phyloP scores from a whole-genome alignment of 1,284 basidiomycete genomes.

The Fomitopsis pinicola region DNA sequence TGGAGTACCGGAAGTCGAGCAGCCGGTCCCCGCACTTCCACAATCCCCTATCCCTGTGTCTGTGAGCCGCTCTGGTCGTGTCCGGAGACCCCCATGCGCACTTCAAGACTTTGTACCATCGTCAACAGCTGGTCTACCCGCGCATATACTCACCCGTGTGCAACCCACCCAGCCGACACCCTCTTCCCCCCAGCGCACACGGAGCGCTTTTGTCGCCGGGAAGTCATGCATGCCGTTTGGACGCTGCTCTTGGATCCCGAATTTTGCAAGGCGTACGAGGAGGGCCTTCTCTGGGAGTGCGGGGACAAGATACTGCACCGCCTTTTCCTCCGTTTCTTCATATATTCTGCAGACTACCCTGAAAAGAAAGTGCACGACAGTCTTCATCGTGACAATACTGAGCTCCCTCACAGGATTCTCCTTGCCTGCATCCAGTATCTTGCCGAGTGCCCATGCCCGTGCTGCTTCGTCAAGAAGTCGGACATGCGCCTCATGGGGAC shows the following conservation, averaged over 20 bases:
- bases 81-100: neutral
- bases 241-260: conserved; percentile 19
- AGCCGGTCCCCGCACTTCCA: too few relatives aligned
- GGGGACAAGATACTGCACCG: conserved; percentile 9
- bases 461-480: conserved; percentile 20
- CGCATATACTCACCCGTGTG: neutral
- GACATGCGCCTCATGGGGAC: conserved; percentile 12
- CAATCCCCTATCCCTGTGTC: neutral
- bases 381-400: conserved; percentile 3
- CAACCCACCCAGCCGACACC: neutral
- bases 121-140: neutral
- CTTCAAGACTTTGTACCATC: neutral
- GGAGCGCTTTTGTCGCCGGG: conserved; percentile 16
- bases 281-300: conserved; percentile 23
- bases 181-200: neutral
- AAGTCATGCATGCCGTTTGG: conserved; percentile 25
- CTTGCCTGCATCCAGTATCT: conserved; percentile 14
- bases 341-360: conserved; percentile 28
- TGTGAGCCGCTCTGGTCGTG: neutral
- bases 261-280: conserved; percentile 18
- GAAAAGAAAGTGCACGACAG: conserved; percentile 13
- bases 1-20: too few relatives aligned
- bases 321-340: conserved; percentile 15
- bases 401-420: conserved; percentile 13
- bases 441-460: conserved; percentile 24